phyloP scores from a whole-genome alignment of 495 filamentous ascomycete species.

The Eremomyces bilateralis region DNA sequence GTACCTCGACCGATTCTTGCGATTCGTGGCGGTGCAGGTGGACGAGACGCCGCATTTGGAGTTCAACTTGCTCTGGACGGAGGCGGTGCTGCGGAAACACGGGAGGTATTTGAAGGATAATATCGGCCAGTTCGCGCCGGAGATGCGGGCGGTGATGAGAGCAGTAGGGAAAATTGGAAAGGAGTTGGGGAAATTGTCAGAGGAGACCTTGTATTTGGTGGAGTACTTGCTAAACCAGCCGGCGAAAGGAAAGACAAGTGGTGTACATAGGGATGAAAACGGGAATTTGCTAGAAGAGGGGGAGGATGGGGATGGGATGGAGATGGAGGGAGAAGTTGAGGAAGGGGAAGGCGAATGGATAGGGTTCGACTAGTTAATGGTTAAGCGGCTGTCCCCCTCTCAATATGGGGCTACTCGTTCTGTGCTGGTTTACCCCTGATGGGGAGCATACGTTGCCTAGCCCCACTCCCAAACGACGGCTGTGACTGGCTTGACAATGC shows the following conservation, averaged over 20 bases:
- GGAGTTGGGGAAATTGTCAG: constrained; percentile 36
- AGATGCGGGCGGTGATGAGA: constrained; percentile 57
- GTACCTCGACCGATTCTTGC: constrained; percentile 63
- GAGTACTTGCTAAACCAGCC: constrained; percentile 44
- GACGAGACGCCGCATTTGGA: constrained; percentile 84
- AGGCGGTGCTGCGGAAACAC: constrained; percentile 60
- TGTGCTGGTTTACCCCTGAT: no score
- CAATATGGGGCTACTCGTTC: no score
- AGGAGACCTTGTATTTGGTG: constrained; percentile 69
- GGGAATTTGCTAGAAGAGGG: background rate
- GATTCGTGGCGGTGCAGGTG: constrained; percentile 69
- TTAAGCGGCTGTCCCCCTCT: no score
- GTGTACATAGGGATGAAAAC: background rate
- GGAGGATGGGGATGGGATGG: constrained; percentile 3
- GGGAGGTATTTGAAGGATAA: constrained; percentile 68
- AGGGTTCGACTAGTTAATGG: constrained; percentile 9
- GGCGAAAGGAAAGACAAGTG: constrained; percentile 5
- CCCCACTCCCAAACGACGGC: no score
- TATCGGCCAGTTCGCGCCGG: constrained; percentile 48
- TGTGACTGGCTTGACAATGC: no score
- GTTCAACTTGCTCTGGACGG: constrained; percentile 82
- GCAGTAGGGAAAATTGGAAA: constrained; percentile 56
- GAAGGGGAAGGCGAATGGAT: constrained; percentile 11
- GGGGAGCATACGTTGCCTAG: no score
- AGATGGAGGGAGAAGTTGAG: constrained; percentile 5